These are phyloP conservation scores for Orbilia blumenaviensis DNA, from an alignment of 2,329 filamentous ascomycete species.

Conservation along the genomic window DNA sequence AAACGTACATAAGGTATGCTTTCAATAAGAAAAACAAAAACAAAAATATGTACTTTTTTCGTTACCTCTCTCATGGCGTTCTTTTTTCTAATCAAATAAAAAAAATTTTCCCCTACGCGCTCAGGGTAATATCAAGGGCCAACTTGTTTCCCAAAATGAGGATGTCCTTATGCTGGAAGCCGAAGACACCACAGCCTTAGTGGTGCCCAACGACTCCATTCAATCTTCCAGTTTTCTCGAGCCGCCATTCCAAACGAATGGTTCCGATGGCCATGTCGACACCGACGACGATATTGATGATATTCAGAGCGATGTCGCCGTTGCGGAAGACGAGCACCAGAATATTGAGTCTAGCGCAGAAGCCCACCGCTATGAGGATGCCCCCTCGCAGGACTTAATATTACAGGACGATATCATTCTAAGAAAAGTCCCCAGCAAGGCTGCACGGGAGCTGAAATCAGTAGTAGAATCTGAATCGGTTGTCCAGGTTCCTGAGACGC, in stretches of 20 bases:
- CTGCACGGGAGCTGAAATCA: neutral
- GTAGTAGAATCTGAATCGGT: neutral
- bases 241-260: constrained; percentile 42
- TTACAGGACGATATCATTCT: neutral
- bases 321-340: neutral
- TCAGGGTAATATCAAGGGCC: constrained; percentile 30
- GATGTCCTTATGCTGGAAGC: constrained; percentile 28
- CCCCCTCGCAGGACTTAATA: neutral
- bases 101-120: neutral
- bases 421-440: neutral
- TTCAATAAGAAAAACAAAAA: constrained; percentile 7
- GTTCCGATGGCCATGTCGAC: constrained; percentile 38
- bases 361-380: constrained; percentile 37
- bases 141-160: constrained; percentile 21
- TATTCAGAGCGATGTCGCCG: constrained; percentile 2
- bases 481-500: constrained; percentile 26
- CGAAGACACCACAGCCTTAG: neutral
- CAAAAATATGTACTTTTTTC: constrained; percentile 15
- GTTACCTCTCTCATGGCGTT: constrained; percentile 1
- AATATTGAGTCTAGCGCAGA: constrained; percentile 39
- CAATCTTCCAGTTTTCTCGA: constrained; percentile 49
- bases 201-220: constrained; percentile 7
- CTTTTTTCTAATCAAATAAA: constrained; percentile 32
- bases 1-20: constrained; percentile 43
- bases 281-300: constrained; percentile 25